A percentile compares a stretch with the other conserved stretches of the same genome.
phyloP scores from a whole-genome alignment of 139 green algal genomes.

The Raphidocelis subcapitata region DNA sequence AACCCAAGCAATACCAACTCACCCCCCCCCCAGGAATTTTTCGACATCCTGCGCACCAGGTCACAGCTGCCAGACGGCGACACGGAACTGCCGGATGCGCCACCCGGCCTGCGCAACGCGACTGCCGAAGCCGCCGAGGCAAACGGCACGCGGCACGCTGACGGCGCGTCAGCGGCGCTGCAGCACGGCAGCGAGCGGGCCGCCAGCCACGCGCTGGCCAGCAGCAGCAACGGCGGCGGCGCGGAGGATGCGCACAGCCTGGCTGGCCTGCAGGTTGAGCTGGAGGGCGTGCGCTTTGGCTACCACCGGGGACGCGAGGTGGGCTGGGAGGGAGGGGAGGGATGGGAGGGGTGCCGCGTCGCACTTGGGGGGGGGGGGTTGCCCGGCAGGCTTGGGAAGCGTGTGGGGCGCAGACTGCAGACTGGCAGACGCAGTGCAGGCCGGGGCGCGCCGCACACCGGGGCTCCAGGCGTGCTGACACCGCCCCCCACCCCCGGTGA shows the following conservation, averaged over 20 bases:
- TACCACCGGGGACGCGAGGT: conserved; percentile 64
- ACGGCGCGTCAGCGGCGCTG: neutral
- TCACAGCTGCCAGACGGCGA: conserved; percentile 62
- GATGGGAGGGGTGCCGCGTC: conserved; percentile 25
- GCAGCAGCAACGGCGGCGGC: neutral
- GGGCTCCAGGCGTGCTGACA: too few species aligned
- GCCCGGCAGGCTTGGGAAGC: neutral
- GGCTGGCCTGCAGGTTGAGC: conserved; percentile 53
- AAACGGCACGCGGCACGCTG: too few species aligned
- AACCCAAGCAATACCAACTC: too few species aligned
- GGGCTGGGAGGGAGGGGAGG: conserved; percentile 24
- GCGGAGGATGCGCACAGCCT: too few species aligned
- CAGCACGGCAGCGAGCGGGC: neutral
- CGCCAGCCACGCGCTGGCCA: neutral
- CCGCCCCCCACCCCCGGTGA: neutral
- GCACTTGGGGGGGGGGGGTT: neutral
- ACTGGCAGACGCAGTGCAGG: too few species aligned
- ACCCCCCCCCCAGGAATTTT: too few species aligned
- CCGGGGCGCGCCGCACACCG: too few species aligned
- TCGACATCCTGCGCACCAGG: conserved; percentile 76
- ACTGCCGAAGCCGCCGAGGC: neutral
- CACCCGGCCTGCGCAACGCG: neutral
- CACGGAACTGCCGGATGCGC: conserved; percentile 23
- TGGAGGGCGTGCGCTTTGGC: conserved; percentile 69
- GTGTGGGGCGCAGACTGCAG: too few species aligned